Evolutionary conservation across 176 grass and related monocot genomes (phyloP).

Genomic region (Oryza coarctata): DNA sequence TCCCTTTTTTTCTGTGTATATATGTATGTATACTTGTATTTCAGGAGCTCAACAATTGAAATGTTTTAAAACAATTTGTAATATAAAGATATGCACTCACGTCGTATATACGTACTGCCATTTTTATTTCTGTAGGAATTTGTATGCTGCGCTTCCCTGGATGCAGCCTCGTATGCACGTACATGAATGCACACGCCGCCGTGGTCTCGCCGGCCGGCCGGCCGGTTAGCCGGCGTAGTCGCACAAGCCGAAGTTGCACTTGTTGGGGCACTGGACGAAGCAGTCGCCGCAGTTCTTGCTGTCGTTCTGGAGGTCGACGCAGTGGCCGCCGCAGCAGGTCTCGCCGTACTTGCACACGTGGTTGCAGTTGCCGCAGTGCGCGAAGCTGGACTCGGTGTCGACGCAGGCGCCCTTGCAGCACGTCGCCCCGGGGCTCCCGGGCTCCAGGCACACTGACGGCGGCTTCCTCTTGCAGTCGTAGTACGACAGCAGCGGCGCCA

Average conservation of each 20-base stretch:
- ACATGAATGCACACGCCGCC: neutral
- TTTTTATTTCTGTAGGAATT: conserved; percentile 29
- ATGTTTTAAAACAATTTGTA: conserved; percentile 28
- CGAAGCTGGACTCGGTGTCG: neutral
- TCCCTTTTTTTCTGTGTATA: neutral
- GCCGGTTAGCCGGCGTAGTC: conserved; percentile 36
- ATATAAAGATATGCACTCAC: conserved; percentile 18
- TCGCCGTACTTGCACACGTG: conserved; percentile 14
- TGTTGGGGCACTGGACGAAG: conserved; percentile 11
- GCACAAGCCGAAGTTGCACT: conserved; percentile 27
- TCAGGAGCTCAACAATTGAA: conserved; percentile 26
- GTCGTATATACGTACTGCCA: conserved; percentile 41
- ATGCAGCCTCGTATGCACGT: neutral
- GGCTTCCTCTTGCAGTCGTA: conserved; percentile 26
- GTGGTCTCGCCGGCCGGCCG: neutral
- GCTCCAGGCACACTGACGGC: conserved; percentile 7
- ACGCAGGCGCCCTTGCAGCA: conserved; percentile 51
- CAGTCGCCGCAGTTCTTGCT: conserved; percentile 45
- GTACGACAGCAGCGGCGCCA: conserved; percentile 18
- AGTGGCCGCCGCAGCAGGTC: conserved; percentile 38
- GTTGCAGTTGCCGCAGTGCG: conserved; percentile 49
- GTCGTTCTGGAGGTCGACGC: conserved; percentile 40
- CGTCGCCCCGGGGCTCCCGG: conserved; percentile 32
- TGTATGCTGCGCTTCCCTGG: neutral
- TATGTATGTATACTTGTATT: conserved; percentile 3